Evolutionary conservation across 2,329 filamentous ascomycete genomes (phyloP), one percentile per base, ranked within the genome.

Genomic region (Sporothrix pallida): DNA sequence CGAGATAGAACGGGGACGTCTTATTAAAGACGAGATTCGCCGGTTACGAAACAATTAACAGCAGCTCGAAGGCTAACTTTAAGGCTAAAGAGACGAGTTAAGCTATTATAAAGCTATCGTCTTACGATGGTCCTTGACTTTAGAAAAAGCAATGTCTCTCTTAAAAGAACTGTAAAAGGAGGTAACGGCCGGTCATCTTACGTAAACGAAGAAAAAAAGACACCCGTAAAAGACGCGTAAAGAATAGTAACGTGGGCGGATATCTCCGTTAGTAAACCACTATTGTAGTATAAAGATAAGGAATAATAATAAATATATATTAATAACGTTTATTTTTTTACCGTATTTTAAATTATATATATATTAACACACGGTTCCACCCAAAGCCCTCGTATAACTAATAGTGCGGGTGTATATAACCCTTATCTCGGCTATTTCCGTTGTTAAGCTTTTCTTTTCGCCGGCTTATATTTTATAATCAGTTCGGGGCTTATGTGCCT

Each of bases 321-420:
- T 63, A 17, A 44, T 63, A 63, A 63, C 26, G 60, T 63, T 63
- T 63, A 63, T 63, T 15, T 63, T 63, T 63, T 44, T 63, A 63
- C 60, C 26, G 2, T 63, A 63, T 63, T 31, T 44, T 63, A 63
- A 63, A 44, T 63, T 63, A 63, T n/a, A 63, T 17, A 44, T 26
- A 1, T 63, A 1, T 63, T 15, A 15, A 63, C 2, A 63, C 37
- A 63, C 26, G 26, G 60, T 54, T 63, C 17, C 17, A 15, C 13
- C 26, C 10, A 63, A 63, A 63, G 26, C 13, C 26, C 13, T 44
- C 60, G 60, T n/a, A 26, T 26, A 26, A 26, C 23, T 26, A 26
- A 26, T 26, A 26, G 23, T 26, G 3, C 23, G 23, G 3, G 23
- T 26, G 23, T n/a, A 63, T 63, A 63, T 63, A 63, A n/a, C 60